These are phyloP conservation scores for Pochonia chlamydosporia DNA, from an alignment of 2,329 filamentous ascomycete species.

Conservation along the genomic window DNA sequence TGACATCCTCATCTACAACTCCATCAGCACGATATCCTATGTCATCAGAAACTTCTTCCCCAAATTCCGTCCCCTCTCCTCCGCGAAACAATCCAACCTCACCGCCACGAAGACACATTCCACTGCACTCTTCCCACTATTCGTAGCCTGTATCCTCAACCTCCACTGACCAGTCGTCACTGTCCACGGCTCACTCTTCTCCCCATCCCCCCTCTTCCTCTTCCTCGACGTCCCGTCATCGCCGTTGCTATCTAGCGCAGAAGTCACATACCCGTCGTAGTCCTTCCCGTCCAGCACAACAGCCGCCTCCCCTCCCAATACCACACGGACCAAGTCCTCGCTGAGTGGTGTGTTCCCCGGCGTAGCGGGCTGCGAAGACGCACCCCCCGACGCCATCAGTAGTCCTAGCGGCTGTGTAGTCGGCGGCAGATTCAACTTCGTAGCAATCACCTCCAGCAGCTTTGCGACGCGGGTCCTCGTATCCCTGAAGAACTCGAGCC, in stretches of 20 bases:
- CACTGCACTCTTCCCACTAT: slow-evolving; percentile 45
- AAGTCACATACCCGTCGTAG: slow-evolving; percentile 23
- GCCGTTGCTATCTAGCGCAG: slow-evolving; percentile 22
- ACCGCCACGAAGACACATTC: slow-evolving; percentile 72
- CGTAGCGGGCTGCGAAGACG: slow-evolving; percentile 54
- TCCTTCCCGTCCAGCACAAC: slow-evolving; percentile 54
- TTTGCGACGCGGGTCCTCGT: slow-evolving; percentile 64
- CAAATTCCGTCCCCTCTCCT: slow-evolving; percentile 61
- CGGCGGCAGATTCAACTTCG: slow-evolving; percentile 66
- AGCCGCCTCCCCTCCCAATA: slow-evolving; percentile 54
- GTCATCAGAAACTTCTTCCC: slow-evolving; percentile 54
- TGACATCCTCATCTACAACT: too few relatives aligned
- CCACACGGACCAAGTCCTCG: slow-evolving; percentile 62
- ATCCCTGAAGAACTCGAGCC: slow-evolving; percentile 69
- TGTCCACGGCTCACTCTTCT: slow-evolving; percentile 47
- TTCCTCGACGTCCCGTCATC: slow-evolving; percentile 37
- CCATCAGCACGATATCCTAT: too few relatives aligned
- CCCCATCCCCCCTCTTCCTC: slow-evolving; percentile 36
- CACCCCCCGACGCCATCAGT: slow-evolving; percentile 60
- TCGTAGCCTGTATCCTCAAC: slow-evolving; percentile 53
- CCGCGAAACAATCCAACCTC: slow-evolving; percentile 66
- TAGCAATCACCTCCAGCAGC: slow-evolving; percentile 74
- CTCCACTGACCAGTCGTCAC: slow-evolving; percentile 68
- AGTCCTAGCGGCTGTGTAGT: slow-evolving; percentile 57
- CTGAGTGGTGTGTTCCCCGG: slow-evolving; percentile 65